Evolutionary conservation across 2,329 filamentous ascomycete genomes (phyloP).

Genomic region (Talaromyces marneffei): DNA sequence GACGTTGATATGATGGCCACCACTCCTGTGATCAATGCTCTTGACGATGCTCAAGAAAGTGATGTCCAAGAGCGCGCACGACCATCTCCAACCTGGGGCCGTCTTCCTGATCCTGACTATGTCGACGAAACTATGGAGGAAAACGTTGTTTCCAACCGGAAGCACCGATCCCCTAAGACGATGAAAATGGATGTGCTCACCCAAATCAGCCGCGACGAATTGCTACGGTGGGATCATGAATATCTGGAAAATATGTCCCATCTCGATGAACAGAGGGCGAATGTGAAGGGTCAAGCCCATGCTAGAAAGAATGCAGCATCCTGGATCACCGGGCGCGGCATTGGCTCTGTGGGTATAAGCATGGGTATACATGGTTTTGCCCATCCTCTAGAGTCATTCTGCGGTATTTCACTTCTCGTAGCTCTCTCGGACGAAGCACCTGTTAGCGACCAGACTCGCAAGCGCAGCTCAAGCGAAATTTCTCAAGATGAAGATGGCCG

Average conservation of each 20-base stretch:
- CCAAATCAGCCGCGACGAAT: conserved; percentile 51
- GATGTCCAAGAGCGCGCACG: conserved; percentile 22
- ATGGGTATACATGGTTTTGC: conserved; percentile 36
- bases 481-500: conserved; percentile 22
- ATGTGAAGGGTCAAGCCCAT: conserved; percentile 37
- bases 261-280: conserved; percentile 41
- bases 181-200: conserved; percentile 46
- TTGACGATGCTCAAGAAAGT: not conserved
- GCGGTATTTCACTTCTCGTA: conserved; percentile 50
- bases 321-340: conserved; percentile 54
- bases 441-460: conserved; percentile 18
- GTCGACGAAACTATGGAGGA: conserved; percentile 10
- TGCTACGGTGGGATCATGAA: conserved; percentile 53
- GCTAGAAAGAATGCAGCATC: conserved; percentile 59
- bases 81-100: conserved; percentile 19
- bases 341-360: conserved; percentile 49
- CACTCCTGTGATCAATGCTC: not conserved
- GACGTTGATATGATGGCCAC: not conserved
- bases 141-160: conserved; percentile 8
- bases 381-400: conserved; percentile 55
- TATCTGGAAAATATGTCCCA: conserved; percentile 58
- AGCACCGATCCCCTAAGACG: conserved; percentile 31
- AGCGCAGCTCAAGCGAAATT: conserved; percentile 24
- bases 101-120: conserved; percentile 20
- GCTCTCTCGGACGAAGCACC: conserved; percentile 37